Conservation (phyloP, 116 monocot species). For the Papilionanthe hybrid region DNA sequence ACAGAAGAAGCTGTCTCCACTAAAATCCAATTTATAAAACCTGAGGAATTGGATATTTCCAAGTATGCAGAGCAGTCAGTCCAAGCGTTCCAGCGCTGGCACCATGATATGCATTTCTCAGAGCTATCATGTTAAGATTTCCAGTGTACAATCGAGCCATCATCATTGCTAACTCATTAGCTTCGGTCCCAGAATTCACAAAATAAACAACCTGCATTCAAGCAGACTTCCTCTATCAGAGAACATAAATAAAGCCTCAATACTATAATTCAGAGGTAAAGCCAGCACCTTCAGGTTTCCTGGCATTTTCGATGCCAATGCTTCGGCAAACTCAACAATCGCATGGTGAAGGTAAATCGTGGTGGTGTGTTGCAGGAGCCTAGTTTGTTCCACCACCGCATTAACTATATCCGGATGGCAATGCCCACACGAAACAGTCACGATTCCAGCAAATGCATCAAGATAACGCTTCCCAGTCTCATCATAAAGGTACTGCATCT, state of each 20-base stretch:
- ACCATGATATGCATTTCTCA: conserved; percentile 97
- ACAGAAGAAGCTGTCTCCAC: background rate
- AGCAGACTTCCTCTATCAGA: background rate
- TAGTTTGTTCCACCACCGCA: conserved; percentile 74
- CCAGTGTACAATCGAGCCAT: conserved; percentile 94
- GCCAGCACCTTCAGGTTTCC: conserved; percentile 78
- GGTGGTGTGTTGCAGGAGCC: conserved; percentile 88
- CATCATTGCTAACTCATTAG: conserved; percentile 91
- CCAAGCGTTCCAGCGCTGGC: conserved; percentile 93
- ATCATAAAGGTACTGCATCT: conserved; percentile 96
- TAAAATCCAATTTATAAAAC: conserved; percentile 18
- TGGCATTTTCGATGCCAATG: conserved; percentile 93
- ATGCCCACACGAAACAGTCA: conserved; percentile 95
- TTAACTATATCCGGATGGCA: conserved; percentile 92
- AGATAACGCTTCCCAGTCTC: conserved; percentile 91
- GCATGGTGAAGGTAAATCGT: conserved; percentile 95
- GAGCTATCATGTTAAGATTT: conserved; percentile 88
- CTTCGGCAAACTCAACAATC: conserved; percentile 93
- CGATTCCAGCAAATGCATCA: conserved; percentile 91
- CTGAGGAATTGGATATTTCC: conserved; percentile 99
- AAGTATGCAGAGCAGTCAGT: conserved; percentile 82
- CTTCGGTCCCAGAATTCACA: conserved; percentile 99
- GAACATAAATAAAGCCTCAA: background rate
- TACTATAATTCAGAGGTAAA: background rate
- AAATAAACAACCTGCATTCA: conserved; percentile 89